phyloP scores from a whole-genome alignment of 2,329 filamentous ascomycete genomes.

The Chaetothyriales sp. region DNA sequence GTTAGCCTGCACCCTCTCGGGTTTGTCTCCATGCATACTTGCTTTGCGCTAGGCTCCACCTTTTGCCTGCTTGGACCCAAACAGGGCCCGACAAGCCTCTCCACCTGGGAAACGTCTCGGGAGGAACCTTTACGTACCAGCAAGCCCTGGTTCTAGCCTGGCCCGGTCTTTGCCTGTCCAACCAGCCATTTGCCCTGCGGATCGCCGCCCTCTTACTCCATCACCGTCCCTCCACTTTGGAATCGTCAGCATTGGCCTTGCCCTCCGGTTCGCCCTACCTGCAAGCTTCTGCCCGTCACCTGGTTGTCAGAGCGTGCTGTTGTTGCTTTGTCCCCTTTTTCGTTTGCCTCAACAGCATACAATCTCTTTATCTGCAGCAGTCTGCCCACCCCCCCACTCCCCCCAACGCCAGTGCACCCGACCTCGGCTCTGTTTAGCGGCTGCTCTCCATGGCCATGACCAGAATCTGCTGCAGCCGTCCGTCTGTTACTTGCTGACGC shows the following conservation, averaged over 20 bases:
- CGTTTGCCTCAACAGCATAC: background rate
- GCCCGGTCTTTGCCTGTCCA: background rate
- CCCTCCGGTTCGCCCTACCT: constrained; percentile 1
- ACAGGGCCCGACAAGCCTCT: background rate
- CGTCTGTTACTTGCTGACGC: background rate
- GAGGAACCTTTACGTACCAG: background rate
- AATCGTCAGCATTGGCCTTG: constrained; percentile 12
- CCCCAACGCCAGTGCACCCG: background rate
- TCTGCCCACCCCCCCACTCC: no score
- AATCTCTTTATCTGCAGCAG: background rate
- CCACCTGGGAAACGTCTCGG: background rate
- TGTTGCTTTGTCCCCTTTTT: background rate
- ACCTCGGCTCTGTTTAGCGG: background rate
- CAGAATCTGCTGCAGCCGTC: background rate
- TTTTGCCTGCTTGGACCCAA: background rate
- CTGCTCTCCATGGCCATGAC: background rate
- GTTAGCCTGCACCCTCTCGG: background rate
- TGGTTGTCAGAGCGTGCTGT: background rate
- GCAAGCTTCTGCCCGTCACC: background rate
- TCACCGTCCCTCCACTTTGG: constrained; percentile 10
- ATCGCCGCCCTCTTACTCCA: constrained; percentile 8
- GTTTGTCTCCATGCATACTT: background rate
- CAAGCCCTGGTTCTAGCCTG: background rate
- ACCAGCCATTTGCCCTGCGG: constrained; percentile 14
- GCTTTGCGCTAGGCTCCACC: background rate